Evolutionary conservation across 2,329 filamentous ascomycete species (phyloP).

Genomic region (Zymoseptoria passerinii): DNA sequence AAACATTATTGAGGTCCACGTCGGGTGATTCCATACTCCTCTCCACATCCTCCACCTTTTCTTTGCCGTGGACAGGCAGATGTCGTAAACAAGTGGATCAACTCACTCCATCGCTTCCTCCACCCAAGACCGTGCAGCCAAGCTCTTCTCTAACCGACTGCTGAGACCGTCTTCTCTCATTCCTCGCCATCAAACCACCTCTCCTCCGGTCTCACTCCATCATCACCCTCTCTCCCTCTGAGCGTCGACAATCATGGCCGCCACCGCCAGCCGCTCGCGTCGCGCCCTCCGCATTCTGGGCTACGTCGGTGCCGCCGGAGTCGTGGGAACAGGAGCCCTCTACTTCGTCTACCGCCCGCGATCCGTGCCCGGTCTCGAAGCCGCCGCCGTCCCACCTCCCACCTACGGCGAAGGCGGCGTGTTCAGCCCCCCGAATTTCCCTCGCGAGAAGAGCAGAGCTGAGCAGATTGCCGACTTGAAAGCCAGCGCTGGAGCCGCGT

Average conservation of each 20-base stretch:
- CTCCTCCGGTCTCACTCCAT: not conserved
- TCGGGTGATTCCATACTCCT: not conserved
- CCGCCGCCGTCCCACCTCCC: conserved; percentile 60
- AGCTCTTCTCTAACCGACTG: not conserved
- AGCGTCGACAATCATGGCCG: conserved; percentile 11
- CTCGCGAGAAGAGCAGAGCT: conserved; percentile 51
- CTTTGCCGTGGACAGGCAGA: not conserved
- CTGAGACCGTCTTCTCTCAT: not conserved
- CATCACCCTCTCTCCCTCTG: not conserved
- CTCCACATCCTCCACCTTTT: not conserved
- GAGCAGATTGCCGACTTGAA: conserved; percentile 58
- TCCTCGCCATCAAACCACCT: not conserved
- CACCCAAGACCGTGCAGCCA: not conserved
- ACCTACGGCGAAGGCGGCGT: conserved; percentile 60
- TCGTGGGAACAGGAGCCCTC: conserved; percentile 47
- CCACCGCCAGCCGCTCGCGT: conserved; percentile 19
- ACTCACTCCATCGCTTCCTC: not conserved
- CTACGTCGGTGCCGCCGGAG: conserved; percentile 49
- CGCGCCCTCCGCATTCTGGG: conserved; percentile 48
- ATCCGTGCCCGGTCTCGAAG: conserved; percentile 62
- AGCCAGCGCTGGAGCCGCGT: conserved; percentile 39
- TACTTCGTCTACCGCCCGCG: conserved; percentile 61
- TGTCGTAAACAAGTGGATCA: not conserved
- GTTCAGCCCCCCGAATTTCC: conserved; percentile 59
- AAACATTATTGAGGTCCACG: not conserved